Evolutionary conservation across 1,284 basidiomycete species (phyloP), one percentile per base, ranked within the genome.

Genomic region (Leccinum pachyderme): DNA sequence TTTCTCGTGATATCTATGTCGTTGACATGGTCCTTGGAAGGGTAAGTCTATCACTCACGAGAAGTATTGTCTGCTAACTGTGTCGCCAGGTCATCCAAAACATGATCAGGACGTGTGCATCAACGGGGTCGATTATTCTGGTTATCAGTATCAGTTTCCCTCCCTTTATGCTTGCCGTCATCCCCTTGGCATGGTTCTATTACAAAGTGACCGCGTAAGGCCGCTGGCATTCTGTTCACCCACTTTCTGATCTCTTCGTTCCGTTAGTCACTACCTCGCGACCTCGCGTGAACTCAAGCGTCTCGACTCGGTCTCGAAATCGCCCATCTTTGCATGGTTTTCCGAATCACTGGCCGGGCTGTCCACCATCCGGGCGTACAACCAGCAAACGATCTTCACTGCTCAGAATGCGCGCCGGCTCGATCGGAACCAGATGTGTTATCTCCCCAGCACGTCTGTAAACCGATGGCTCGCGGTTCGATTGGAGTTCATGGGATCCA

Each of bases 201-300:
- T 68, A 81, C 9, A 74, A 78, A 47, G 86, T 94, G 41, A 94
- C 93, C 81, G 80, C 77, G 86, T 93, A 66, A 70, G 65, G 49
- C 7, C 1, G 5, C 12, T 6, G 43, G 49, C 54, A 49, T 45
- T 49, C 64, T 18, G 56, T 58, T 4, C 18, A 45, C 49, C 5
- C 6, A 25, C 5, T 41, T 28, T 46, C 51, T 44, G 52, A 54
- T 27, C 51, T 13, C 46, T 50, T 5, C 33, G 37, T 33, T 52
- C 41, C 32, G 28, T 44, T 61, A 91, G 88, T 37, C 95, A 95
- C 74, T 98, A 97, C 71, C 83, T 98, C 15, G 79, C 92, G 1
- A 95, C 95, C 0, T 94, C 91, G 11, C 86, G 94, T 50, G 94
- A 96, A 70, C 81, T 97, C 47, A 96, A 97, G 72, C 88, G 95